A percentile compares a stretch with the other conserved stretches of the same genome.
Evolutionary conservation across 345 rosid species (phyloP).

Genomic region (Psidium friedrichsthalianum): DNA sequence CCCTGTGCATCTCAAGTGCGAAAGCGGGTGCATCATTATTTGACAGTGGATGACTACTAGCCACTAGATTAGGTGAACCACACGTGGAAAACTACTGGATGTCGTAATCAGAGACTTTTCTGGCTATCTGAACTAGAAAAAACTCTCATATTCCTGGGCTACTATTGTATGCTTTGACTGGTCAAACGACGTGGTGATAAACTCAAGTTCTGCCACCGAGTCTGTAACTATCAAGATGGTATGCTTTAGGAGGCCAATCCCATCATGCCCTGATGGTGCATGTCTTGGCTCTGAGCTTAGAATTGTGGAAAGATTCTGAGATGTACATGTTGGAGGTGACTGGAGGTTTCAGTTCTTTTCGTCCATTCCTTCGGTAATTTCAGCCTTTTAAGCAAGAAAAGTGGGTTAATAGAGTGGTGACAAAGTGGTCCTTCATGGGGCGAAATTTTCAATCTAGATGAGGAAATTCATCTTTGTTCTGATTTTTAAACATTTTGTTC

Average conservation of each 20-base stretch:
- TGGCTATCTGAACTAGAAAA: neutral
- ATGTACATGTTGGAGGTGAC: neutral
- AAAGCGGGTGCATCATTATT: constrained; percentile 28
- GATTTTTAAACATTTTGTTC: neutral
- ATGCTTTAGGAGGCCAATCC: neutral
- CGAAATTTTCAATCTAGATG: neutral
- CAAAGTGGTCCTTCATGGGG: neutral
- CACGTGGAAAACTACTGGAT: constrained; percentile 61
- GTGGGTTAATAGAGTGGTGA: neutral
- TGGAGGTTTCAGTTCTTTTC: neutral
- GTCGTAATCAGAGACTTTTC: constrained; percentile 36
- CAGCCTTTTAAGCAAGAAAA: neutral
- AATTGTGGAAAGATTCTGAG: neutral
- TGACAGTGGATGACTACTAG: constrained; percentile 31
- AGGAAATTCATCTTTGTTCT: neutral
- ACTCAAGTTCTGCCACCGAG: neutral
- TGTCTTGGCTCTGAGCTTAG: neutral
- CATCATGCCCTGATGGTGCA: neutral
- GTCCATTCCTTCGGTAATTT: neutral
- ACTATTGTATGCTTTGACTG: constrained; percentile 1
- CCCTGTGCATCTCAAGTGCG: constrained; percentile 3
- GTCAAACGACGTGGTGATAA: constrained; percentile 7
- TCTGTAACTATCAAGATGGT: neutral
- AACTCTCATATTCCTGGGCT: neutral
- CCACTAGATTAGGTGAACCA: constrained; percentile 50